A percentile compares a stretch with the other conserved stretches of the same genome.
Evolutionary conservation across 2,329 filamentous ascomycete species (phyloP).

Genomic region (Dothideomycetes sp.): DNA sequence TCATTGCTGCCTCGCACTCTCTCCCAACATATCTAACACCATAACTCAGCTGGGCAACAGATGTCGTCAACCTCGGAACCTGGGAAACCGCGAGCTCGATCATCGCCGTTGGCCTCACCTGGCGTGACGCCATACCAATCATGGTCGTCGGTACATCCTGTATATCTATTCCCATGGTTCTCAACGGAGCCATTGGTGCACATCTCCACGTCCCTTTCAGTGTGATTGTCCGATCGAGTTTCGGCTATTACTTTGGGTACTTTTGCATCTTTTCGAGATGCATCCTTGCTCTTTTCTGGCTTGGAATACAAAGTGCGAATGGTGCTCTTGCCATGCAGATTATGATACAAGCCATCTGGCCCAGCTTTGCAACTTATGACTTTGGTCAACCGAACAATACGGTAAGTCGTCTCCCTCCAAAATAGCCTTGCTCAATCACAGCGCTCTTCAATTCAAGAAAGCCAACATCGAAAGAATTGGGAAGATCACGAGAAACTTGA

Average conservation of each 20-base stretch:
- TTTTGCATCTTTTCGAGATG: slow-evolving; percentile 45
- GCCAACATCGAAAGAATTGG: too few relatives aligned
- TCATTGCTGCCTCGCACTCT: neutral
- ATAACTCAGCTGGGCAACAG: slow-evolving; percentile 26
- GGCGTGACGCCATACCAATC: slow-evolving; percentile 46
- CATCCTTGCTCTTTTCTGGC: slow-evolving; percentile 52
- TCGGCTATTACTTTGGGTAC: slow-evolving; percentile 50
- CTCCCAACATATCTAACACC: neutral
- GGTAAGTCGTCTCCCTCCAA: neutral
- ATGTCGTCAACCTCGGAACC: slow-evolving; percentile 30
- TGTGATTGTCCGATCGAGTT: slow-evolving; percentile 46
- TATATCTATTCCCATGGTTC: slow-evolving; percentile 49
- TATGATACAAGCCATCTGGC: slow-evolving; percentile 50
- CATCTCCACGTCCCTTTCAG: slow-evolving; percentile 48
- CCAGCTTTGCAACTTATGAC: slow-evolving; percentile 19
- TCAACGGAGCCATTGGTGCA: slow-evolving; percentile 45
- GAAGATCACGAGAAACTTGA: too few relatives aligned
- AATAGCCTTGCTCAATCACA: neutral
- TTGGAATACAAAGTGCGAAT: slow-evolving; percentile 57
- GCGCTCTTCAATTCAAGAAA: too few relatives aligned
- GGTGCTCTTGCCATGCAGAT: slow-evolving; percentile 46
- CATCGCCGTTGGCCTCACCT: slow-evolving; percentile 44
- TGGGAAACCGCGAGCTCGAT: slow-evolving; percentile 36
- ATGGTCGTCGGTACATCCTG: slow-evolving; percentile 42
- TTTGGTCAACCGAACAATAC: slow-evolving; percentile 18